phyloP scores from a whole-genome alignment of 2,329 filamentous ascomycete genomes.

The Chaetomiaceae sp. region DNA sequence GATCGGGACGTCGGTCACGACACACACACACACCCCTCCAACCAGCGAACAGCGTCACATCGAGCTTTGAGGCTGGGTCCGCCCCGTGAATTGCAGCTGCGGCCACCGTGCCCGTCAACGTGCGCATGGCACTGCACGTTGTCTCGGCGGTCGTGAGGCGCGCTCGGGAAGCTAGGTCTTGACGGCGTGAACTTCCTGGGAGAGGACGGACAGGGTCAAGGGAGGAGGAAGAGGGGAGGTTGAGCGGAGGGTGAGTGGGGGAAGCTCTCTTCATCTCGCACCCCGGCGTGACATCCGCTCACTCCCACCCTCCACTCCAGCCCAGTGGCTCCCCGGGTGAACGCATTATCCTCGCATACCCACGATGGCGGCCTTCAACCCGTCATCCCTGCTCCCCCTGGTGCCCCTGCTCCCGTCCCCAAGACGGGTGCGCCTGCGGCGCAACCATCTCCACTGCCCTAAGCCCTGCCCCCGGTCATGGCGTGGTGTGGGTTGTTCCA shows the following conservation, averaged over 20 bases:
- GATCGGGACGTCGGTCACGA: constrained; percentile 9
- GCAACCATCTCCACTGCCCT: constrained; percentile 10
- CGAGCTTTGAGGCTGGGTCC: constrained; percentile 18
- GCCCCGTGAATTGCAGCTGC: constrained; percentile 13
- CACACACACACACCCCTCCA: not conserved
- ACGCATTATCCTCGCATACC: constrained; percentile 2
- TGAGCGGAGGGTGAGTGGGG: not conserved
- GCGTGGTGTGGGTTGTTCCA: not conserved
- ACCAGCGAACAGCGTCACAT: constrained; percentile 14
- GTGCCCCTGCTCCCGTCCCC: constrained; percentile 16
- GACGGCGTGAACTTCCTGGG: not conserved
- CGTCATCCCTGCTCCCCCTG: not conserved
- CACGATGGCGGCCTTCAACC: constrained; percentile 1
- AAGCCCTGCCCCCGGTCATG: constrained; percentile 12
- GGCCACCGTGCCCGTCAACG: constrained; percentile 8
- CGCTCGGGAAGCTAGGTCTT: not conserved
- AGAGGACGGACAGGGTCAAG: not conserved
- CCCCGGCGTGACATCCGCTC: constrained; percentile 1
- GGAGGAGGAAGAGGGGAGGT: no score
- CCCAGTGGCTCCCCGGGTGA: constrained; percentile 11
- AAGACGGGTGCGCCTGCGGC: constrained; percentile 16
- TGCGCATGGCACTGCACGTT: constrained; percentile 6
- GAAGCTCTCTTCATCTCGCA: constrained; percentile 9
- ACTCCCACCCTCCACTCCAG: constrained; percentile 11
- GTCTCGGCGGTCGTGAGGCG: constrained; percentile 5